Base-by-base conservation (phyloP, 2,329 filamentous ascomycete species). In the Pseudogymnoascus sp. region DNA sequence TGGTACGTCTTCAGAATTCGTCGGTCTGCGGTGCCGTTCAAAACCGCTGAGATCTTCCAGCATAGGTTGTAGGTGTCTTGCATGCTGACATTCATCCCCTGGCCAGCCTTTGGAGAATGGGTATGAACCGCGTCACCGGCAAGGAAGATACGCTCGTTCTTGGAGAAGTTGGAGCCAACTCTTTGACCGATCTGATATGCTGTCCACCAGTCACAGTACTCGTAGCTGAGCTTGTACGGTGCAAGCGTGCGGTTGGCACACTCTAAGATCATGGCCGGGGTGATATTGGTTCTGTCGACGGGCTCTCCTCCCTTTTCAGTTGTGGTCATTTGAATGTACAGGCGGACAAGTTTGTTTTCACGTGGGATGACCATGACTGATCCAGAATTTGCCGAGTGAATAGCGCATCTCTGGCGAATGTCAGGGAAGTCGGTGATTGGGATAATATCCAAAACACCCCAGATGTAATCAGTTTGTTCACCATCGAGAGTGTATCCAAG, bases 121-220 rank as follows among this genome's bases (percentile, higher is more conserved):
- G 83, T 84, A 64, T 84, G 82, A 63, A 79, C 81, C 14, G 81
- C 80, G 67, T 84, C 82, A 31, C 62, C 88, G 0, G 87, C 85
- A 3, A 91, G 77, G 71, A 91, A 91, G 11, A 91, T 78, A 2
- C 87, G 79, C 18, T 81, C 78, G 16, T 77, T 74, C 5, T 78
- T 77, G 42, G 79, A 81, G 72, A 88, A 88, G 43, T 79, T 76
- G 1, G 78, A 80, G 3, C 82, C 84, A 0, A 88, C 81, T 5
- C 88, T 78, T 69, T 89, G 87, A 0, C 86, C 86, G 53, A 90
- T 88, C 65, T 88, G 82, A 67, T 88, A 89, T 0, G 83, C 85
- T 0, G 82, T 85, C 83, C 84, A 88, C 84, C 86, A 89, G 67
- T 87, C 82, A 63, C 84, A 84, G 65, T 88, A 82, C 37, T 82